Percentiles rank a stretch among this genome's conserved stretches.
Evolutionary conservation across 176 grass and related monocot genomes (phyloP).

Genomic region (Avena sativa): DNA sequence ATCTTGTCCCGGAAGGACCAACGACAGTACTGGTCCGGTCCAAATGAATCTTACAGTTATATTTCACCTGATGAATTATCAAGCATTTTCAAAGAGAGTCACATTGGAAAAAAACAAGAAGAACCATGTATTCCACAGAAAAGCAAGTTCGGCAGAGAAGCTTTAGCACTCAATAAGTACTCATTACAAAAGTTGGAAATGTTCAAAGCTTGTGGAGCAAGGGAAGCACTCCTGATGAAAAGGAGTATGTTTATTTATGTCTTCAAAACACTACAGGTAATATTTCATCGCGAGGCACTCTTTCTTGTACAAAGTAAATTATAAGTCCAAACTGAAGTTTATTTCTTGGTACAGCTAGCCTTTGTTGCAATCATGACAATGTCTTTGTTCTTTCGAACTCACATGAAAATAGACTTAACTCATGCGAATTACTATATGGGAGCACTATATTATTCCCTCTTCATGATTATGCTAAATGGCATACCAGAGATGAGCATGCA

Average conservation of each 20-base stretch:
- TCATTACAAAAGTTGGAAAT: neutral
- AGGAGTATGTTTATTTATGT: neutral
- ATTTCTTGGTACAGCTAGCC: neutral
- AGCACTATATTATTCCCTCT: constrained; percentile 13
- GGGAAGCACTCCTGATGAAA: neutral
- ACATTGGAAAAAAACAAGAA: neutral
- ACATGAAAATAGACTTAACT: constrained; percentile 1
- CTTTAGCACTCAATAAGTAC: constrained; percentile 9
- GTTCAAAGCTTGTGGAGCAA: constrained; percentile 7
- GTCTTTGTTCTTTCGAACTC: neutral
- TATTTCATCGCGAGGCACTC: neutral
- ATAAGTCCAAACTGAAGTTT: neutral
- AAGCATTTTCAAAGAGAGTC: neutral
- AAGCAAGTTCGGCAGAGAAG: neutral
- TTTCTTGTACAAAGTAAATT: constrained; percentile 1
- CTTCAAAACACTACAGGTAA: constrained; percentile 3
- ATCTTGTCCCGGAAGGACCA: neutral
- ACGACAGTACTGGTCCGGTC: neutral
- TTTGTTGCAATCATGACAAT: neutral
- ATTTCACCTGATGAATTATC: constrained; percentile 10
- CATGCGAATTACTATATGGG: constrained; percentile 8
- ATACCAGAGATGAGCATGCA: constrained; percentile 1
- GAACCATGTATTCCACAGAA: neutral
- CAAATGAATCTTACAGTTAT: neutral
- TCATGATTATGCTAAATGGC: neutral